Evolutionary conservation across 1,139 yeast genomes (phyloP).

Genomic region (Sugiyamaella novakii): DNA sequence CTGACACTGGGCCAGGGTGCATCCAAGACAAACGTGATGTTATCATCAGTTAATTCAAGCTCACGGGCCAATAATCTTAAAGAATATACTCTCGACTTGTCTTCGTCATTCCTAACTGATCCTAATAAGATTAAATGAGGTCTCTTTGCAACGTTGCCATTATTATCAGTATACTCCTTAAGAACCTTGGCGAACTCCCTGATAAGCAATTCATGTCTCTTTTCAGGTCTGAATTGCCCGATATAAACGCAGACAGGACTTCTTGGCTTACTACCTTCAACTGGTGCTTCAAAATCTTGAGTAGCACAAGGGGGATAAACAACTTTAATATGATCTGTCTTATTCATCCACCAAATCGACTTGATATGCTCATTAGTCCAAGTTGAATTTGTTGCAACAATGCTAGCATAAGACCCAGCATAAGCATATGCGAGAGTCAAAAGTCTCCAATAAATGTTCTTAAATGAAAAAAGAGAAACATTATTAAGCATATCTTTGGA

Average conservation of each 20-base stretch:
- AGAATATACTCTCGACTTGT: slow-evolving; percentile 58
- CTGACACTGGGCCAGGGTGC: slow-evolving; percentile 69
- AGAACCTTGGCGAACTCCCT: slow-evolving; percentile 60
- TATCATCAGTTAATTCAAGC: slow-evolving; percentile 50
- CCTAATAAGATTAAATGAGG: slow-evolving; percentile 72
- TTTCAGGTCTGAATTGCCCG: slow-evolving; percentile 96
- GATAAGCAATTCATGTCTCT: slow-evolving; percentile 76
- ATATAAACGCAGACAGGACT: slow-evolving; percentile 66
- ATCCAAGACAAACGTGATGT: slow-evolving; percentile 70
- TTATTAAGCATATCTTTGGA: slow-evolving; percentile 73
- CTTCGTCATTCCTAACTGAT: slow-evolving; percentile 72
- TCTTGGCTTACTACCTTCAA: slow-evolving; percentile 40
- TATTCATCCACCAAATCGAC: slow-evolving; percentile 57
- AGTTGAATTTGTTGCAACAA: slow-evolving; percentile 78
- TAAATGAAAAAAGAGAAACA: slow-evolving; percentile 38
- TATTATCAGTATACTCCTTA: slow-evolving; percentile 28
- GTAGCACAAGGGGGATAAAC: slow-evolving; percentile 90
- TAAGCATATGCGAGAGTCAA: slow-evolving; percentile 52
- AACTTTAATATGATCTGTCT: slow-evolving; percentile 46
- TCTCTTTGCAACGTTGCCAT: slow-evolving; percentile 25
- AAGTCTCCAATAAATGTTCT: slow-evolving; percentile 74
- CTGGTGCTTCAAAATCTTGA: slow-evolving; percentile 48
- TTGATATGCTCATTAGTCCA: slow-evolving; percentile 85
- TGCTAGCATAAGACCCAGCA: slow-evolving; percentile 66
- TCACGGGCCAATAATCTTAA: slow-evolving; percentile 52